A percentile compares a stretch with the other conserved stretches of the same genome.
These are phyloP conservation scores for Solanum pennellii DNA, from an alignment of 257 asterid species.

Conservation along the genomic window DNA sequence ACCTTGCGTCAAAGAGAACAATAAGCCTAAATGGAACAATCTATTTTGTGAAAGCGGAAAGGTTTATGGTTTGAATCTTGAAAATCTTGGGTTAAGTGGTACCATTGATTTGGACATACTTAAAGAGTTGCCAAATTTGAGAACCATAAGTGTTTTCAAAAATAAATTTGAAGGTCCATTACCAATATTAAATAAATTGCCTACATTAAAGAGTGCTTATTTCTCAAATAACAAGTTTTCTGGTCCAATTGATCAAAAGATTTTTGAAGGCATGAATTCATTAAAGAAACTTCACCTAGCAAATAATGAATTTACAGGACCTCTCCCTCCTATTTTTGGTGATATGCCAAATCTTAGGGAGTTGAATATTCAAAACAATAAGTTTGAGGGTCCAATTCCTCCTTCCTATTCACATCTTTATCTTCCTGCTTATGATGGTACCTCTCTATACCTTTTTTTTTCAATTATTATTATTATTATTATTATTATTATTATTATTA, in stretches of 20 bases:
- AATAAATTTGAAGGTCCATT: slow-evolving; percentile 49
- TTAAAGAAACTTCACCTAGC: slow-evolving; percentile 60
- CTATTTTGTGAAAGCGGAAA: slow-evolving; percentile 36
- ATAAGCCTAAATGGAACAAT: slow-evolving; percentile 24
- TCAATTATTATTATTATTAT: neutral
- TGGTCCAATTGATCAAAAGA: slow-evolving; percentile 31
- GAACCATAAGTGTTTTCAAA: slow-evolving; percentile 46
- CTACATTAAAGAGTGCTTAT: slow-evolving; percentile 27
- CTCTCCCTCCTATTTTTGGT: slow-evolving; percentile 38
- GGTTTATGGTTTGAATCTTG: slow-evolving; percentile 56
- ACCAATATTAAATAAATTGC: slow-evolving; percentile 34
- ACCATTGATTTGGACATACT: slow-evolving; percentile 46
- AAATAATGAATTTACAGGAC: slow-evolving; percentile 41
- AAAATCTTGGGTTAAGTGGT: slow-evolving; percentile 57
- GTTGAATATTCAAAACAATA: slow-evolving; percentile 44
- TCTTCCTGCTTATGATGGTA: slow-evolving; percentile 42
- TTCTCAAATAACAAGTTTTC: slow-evolving; percentile 46
- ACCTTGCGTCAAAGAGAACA: slow-evolving; percentile 20
- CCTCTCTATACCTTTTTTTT: neutral
- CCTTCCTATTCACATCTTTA: slow-evolving; percentile 15
- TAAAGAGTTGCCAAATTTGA: slow-evolving; percentile 20
- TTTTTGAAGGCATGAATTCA: slow-evolving; percentile 43
- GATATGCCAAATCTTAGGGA: slow-evolving; percentile 41
- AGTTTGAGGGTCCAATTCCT: slow-evolving; percentile 64
- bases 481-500: no score